A percentile compares a stretch with the other conserved stretches of the same genome.
Evolutionary conservation across 352 stramenopile species (phyloP).

Genomic region (Saprolegnia parasitica): DNA sequence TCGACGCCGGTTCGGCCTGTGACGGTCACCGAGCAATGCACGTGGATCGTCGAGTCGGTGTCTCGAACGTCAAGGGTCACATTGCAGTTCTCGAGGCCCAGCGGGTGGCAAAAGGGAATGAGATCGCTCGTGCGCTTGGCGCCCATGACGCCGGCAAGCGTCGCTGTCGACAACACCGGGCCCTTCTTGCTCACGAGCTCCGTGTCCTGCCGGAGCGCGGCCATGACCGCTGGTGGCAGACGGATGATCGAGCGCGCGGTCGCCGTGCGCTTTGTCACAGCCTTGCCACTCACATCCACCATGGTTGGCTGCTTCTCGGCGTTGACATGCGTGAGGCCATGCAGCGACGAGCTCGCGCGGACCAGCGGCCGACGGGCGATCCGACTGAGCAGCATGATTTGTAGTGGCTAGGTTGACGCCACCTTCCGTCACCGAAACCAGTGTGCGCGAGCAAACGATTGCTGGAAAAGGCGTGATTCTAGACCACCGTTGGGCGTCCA

Average conservation of each 20-base stretch:
- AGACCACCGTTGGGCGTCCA: background rate
- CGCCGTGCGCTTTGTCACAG: conserved; percentile 71
- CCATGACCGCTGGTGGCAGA: conserved; percentile 77
- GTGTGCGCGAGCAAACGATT: no score
- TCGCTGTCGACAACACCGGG: conserved; percentile 87
- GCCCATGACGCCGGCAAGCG: conserved; percentile 89
- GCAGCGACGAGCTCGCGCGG: background rate
- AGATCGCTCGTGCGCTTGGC: conserved; percentile 91
- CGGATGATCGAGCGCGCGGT: conserved; percentile 80
- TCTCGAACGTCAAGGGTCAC: conserved; percentile 67
- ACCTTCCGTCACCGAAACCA: no score
- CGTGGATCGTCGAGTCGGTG: conserved; percentile 53
- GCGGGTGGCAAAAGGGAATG: conserved; percentile 92
- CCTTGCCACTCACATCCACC: conserved; percentile 89
- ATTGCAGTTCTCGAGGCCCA: conserved; percentile 88
- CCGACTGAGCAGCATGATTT: background rate
- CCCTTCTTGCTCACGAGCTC: conserved; percentile 78
- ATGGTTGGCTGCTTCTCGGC: conserved; percentile 51
- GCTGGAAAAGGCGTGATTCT: background rate
- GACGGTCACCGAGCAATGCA: conserved; percentile 86
- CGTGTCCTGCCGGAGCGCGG: conserved; percentile 46
- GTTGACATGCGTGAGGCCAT: conserved; percentile 28
- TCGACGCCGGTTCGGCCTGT: conserved; percentile 94
- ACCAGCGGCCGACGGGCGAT: no score
- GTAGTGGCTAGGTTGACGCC: no score